Base-by-base conservation (phyloP, 495 filamentous ascomycete genomes). In the Lophium mytilinum region DNA sequence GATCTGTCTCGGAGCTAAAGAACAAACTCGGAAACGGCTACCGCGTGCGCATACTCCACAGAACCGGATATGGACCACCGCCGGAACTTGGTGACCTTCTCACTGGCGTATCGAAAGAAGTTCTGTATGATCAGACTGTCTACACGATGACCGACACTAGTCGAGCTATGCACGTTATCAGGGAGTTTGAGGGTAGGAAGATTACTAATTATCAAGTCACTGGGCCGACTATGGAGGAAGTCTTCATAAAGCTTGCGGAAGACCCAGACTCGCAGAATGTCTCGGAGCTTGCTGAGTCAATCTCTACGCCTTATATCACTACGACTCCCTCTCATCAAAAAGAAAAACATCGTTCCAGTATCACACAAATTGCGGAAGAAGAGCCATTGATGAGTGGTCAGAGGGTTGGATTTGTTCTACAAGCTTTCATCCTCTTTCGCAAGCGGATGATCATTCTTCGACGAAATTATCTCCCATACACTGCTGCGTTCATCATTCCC, bases 161-260 rank as follows among this genome's bases (percentile, higher is more conserved):
- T 70, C 71, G 24, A 71, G 81, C 39, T 83, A 87, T 12, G 82
- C 83, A 0, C 9, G 79, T 93, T 12, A 82, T 95, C 54, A 77
- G 76, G 47, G 66, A 70, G 24, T 74, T 94, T 1, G 87, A 94
- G 66, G 63, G 69, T 0, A 73, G 74, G 1, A 80, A 78, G 0
- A 76, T 88, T 39, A 72, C 73, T 0, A 84, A 90, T 35, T 90
- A 90, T 67, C 82, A 86, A 47, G 83, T 93, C 40, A 83, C 81
- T 33, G 89, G 89, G 0, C 90, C 90, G 3, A 92, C 87, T 0
- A 91, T 95, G 56, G 88, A 91, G 66, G 87, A 91, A 63, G 86
- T 93, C 0, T 95, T 95, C 69, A 71, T 94, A 54, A 86, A 87
- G 56, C 77, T 94, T 35, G 89, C 88, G 0, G 85, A 86, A 53